Base-by-base conservation (phyloP, 768 basidiomycete species). In the Amanita pallidorosea region DNA sequence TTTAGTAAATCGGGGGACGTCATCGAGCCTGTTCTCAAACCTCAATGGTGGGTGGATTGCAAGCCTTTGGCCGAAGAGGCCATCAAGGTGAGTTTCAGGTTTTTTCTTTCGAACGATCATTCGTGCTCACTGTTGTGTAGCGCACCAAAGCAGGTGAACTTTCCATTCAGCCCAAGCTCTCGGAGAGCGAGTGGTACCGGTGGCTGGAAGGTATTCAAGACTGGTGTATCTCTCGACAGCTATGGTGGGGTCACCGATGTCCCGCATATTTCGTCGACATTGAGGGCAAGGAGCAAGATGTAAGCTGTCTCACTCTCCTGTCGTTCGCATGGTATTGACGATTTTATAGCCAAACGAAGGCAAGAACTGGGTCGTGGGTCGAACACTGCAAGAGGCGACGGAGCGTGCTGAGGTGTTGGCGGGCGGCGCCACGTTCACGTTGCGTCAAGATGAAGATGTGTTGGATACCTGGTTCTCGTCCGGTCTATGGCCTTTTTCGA, bases 401-500 rank as follows among this genome's bases (percentile, higher is more conserved):
- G 74, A 80, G 55, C 81, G 84, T 11, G 91, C 88, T 6, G 78
- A 79, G 56, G 70, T 69, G 34, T 64, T 93, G 43, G 88, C 89
- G 2, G 73, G 69, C 20, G 85, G 83, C 27, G 71, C 67, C 45
- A 69, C 69, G 49, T 98, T 89, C 64, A 77, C 72, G 0, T 71
- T 99, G 9, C 81, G 85, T 60, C 96, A 98, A 63, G 96, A 98
- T 58, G 89, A 90, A 53, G 96, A 99, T 63, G 95, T 99, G 2
- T 77, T 99, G 12, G 96, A 99, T 68, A 98, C 95, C 0, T 99
- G 96, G 95, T 99, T 98, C 69, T 97, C 94, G 0, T 96, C 93
- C 43, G 96, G 81, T 36, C 69, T 98, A 6, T 98, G 96, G 96
- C 96, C 95, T 1, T 96, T 88, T 70, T 94, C 93, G 2, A 97